Base-by-base conservation (phyloP, 2,329 filamentous ascomycete genomes). In the Tolypocladium tropicale region DNA sequence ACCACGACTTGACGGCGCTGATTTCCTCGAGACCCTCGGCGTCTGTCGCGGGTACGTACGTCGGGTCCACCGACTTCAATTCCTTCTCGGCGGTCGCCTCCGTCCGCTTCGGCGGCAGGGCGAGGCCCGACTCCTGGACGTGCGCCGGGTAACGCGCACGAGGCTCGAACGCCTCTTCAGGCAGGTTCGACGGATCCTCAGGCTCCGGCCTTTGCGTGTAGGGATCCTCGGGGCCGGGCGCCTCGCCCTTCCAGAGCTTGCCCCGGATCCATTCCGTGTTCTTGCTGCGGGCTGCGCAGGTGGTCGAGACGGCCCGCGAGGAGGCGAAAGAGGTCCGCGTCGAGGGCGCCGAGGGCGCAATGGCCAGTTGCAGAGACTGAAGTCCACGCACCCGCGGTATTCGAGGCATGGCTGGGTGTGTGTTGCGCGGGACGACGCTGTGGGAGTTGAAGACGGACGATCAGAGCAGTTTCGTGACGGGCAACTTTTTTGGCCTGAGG, bases 1-100 rank as follows among this genome's bases (percentile, higher is more conserved):
- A 84, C 80, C 80, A 84, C 30, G 67, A 68, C 36, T 68, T 68
- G 39, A 81, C 58, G 1, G 75, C 71, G 43, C 74, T 75, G 14
- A 82, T 73, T 53, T 75, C 70, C 58, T 78, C 74, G 2, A 84
- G 70, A 0, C 70, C 77, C 0, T 74, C 70, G 9, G 72, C 71
- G 4, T 67, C 68, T 16, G 68, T 67, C 18, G 81, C 81, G 3
- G 80, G 79, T 4, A 67, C 64, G 64, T 83, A 84, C 9, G 62
- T 64, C 12, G 70, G 64, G 34, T 72, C 67, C 7, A 62, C 52
- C 9, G 66, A 60, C 56, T 63, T 55, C 9, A 67, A 23, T 49
- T 70, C 70, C 56, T 66, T 61, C 64, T 72, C 69, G 6, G 67
- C 59, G 16, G 63, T 49, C 2, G 70, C 69, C 57, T 73, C 70